Percentiles rank a stretch among this genome's conserved stretches.
These are phyloP conservation scores for Ganoderma boninense DNA, from an alignment of 1,284 basidiomycete species.

Conservation along the genomic window DNA sequence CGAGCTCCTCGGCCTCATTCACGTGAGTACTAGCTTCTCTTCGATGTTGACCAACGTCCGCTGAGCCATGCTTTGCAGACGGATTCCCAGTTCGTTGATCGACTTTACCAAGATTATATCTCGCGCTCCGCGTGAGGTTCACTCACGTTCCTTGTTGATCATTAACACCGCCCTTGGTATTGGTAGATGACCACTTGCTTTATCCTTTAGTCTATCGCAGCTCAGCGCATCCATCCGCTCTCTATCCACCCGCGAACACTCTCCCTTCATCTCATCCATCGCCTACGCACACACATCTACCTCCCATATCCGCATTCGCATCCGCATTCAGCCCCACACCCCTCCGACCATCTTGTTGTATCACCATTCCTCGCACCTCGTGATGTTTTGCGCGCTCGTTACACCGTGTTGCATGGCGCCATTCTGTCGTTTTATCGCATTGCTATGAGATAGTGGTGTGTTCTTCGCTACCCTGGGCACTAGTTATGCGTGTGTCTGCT, in stretches of 20 bases:
- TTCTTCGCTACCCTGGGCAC: no score
- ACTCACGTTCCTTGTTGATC: not conserved
- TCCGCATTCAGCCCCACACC: not conserved
- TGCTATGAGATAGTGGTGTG: not conserved
- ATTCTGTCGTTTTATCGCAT: not conserved
- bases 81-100: constrained; percentile 35
- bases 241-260: not conserved
- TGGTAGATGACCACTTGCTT: constrained; percentile 2
- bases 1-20: constrained; percentile 72
- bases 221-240: not conserved
- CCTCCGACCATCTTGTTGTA: constrained; percentile 13
- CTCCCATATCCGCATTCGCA: not conserved
- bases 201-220: constrained; percentile 1
- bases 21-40: constrained; percentile 54
- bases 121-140: constrained; percentile 11
- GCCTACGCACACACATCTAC: not conserved
- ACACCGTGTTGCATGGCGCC: not conserved
- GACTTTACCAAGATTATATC: constrained; percentile 32
- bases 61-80: constrained; percentile 22
- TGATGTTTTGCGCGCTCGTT: constrained; percentile 14
- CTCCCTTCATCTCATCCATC: not conserved
- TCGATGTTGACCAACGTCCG: not conserved
- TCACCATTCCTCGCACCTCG: not conserved
- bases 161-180: not conserved
- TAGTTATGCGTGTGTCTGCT: no score